Percentiles rank a stretch among this genome's conserved stretches.
These are phyloP conservation scores for Talaromyces sp. DNA, from an alignment of 2,329 filamentous ascomycete genomes.

Conservation along the genomic window DNA sequence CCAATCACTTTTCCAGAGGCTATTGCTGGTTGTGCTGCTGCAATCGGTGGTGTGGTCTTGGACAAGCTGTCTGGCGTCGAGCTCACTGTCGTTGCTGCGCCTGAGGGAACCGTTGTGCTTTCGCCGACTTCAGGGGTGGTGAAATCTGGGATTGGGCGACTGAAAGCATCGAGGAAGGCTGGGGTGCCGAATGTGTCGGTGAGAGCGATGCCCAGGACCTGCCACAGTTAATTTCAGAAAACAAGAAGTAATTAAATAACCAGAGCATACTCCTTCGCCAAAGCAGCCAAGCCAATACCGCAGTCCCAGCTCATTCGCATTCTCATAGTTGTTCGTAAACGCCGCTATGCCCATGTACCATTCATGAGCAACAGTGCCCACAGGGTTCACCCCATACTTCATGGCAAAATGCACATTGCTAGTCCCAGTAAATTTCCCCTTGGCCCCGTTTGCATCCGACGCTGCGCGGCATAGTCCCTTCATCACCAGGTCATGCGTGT, in stretches of 20 bases:
- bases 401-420: slow-evolving; percentile 97
- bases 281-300: slow-evolving; percentile 89
- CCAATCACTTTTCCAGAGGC: slow-evolving; percentile 27
- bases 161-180: slow-evolving; percentile 80
- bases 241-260: background rate
- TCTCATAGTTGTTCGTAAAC: slow-evolving; percentile 76
- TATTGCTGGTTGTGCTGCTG: slow-evolving; percentile 32
- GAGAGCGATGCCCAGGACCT: slow-evolving; percentile 77
- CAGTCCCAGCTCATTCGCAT: slow-evolving; percentile 77
- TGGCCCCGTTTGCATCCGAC: slow-evolving; percentile 62
- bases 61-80: slow-evolving; percentile 32
- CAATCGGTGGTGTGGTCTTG: slow-evolving; percentile 37
- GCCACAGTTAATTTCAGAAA: background rate
- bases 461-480: slow-evolving; percentile 75
- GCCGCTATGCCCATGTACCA: slow-evolving; percentile 99
- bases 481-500: slow-evolving; percentile 89
- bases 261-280: slow-evolving; percentile 58
- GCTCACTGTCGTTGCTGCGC: slow-evolving; percentile 39
- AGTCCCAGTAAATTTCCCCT: slow-evolving; percentile 75
- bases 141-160: slow-evolving; percentile 53
- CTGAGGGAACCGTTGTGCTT: slow-evolving; percentile 35
- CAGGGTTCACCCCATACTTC: slow-evolving; percentile 76
- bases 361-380: slow-evolving; percentile 91
- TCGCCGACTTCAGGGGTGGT: slow-evolving; percentile 37
- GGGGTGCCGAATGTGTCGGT: slow-evolving; percentile 96